Percentiles rank a stretch among this genome's conserved stretches.
phyloP scores from a whole-genome alignment of 805 yeast species.

The Candida corydali region DNA sequence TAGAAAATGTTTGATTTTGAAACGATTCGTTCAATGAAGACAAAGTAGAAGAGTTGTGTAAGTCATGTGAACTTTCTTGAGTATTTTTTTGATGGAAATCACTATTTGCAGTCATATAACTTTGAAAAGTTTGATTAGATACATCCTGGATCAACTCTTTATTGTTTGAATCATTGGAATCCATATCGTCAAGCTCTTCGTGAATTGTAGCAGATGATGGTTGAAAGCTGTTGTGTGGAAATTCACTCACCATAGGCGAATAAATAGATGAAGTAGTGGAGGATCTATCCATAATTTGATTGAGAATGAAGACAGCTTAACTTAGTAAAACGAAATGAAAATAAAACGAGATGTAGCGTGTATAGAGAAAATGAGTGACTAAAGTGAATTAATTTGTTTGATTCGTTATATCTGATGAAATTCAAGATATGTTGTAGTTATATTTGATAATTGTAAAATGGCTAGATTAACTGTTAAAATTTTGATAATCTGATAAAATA shows the following conservation, averaged over 20 bases:
- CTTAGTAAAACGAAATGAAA: background rate
- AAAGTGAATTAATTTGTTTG: background rate
- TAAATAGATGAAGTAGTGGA: constrained; percentile 30
- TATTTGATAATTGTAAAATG: no score
- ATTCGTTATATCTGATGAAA: no score
- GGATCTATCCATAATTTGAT: background rate
- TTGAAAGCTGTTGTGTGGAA: constrained; percentile 5
- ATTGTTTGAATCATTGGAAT: background rate
- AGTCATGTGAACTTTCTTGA: constrained; percentile 17
- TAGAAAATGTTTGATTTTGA: constrained; percentile 12
- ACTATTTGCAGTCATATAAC: constrained; percentile 23
- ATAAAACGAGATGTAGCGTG: no score
- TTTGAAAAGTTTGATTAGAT: constrained; percentile 22
- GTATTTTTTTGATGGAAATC: background rate
- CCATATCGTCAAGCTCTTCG: constrained; percentile 12
- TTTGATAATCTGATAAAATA: no score
- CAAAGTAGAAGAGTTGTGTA: constrained; percentile 10
- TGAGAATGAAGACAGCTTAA: no score
- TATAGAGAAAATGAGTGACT: background rate
- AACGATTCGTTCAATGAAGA: constrained; percentile 31
- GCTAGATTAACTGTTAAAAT: no score
- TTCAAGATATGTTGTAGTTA: no score
- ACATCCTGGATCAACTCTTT: constrained; percentile 10
- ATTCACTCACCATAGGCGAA: constrained; percentile 22
- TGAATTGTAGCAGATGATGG: constrained; percentile 14